Conservation (phyloP, 345 rosid species). For the Litchi chinensis region DNA sequence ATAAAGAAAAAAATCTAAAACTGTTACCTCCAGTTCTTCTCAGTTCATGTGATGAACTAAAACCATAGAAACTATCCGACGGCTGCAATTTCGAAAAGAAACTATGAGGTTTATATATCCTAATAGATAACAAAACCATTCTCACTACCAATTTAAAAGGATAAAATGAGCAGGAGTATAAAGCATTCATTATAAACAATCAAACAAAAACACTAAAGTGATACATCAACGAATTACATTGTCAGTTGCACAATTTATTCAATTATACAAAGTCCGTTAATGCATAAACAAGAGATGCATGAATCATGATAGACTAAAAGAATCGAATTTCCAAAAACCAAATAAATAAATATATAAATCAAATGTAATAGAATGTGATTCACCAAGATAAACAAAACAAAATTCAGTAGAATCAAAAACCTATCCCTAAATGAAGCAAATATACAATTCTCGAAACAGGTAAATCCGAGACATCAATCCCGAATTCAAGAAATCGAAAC, state of each 20-base stretch:
- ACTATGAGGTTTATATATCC: slow-evolving; percentile 6
- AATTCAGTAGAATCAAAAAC: not conserved
- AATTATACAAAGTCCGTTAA: slow-evolving; percentile 8
- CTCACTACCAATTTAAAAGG: not conserved
- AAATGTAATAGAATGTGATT: not conserved
- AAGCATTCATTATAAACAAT: not conserved
- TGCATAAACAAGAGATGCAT: slow-evolving; percentile 11
- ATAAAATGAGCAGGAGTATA: not conserved
- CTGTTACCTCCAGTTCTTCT: slow-evolving; percentile 15
- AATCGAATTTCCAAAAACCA: not conserved
- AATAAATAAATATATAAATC: not conserved
- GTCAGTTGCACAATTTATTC: not conserved
- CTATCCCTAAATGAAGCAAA: not conserved
- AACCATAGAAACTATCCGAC: slow-evolving; percentile 2
- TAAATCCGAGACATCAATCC: slow-evolving; percentile 18
- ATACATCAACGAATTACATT: not conserved
- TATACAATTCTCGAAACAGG: not conserved
- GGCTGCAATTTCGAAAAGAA: slow-evolving; percentile 5
- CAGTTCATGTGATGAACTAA: slow-evolving; percentile 10
- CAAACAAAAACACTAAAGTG: not conserved
- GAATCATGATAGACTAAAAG: not conserved
- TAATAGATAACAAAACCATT: not conserved
- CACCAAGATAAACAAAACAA: not conserved
- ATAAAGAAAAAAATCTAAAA: slow-evolving; percentile 29
- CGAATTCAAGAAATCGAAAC: slow-evolving; percentile 4